Percentiles rank a stretch among this genome's conserved stretches.
phyloP scores from a whole-genome alignment of 805 yeast genomes.

The Wickerhamiella nectarea region DNA sequence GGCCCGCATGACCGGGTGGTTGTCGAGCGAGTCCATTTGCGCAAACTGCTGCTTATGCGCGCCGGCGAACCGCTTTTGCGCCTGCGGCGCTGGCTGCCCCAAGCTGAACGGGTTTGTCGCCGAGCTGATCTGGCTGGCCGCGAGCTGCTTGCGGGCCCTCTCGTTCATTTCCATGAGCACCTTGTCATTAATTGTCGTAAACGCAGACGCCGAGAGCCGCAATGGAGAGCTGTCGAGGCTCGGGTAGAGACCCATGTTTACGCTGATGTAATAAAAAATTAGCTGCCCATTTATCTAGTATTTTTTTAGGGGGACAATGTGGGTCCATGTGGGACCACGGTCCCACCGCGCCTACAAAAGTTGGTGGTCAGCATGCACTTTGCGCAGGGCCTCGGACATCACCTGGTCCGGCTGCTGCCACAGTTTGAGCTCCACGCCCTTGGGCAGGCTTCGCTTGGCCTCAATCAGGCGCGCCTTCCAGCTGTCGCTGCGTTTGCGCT shows the following conservation, averaged over 20 bases:
- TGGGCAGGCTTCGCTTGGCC: conserved; percentile 32
- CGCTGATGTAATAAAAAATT: background rate
- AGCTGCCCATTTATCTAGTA: background rate
- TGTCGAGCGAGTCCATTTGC: conserved; percentile 18
- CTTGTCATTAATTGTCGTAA: conserved; percentile 25
- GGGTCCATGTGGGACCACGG: background rate
- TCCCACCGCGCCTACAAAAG: background rate
- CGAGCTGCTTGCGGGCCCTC: conserved; percentile 19
- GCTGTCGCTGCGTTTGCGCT: conserved; percentile 32
- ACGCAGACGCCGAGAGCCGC: conserved; percentile 15
- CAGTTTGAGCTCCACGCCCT: conserved; percentile 28
- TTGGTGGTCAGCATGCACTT: conserved; percentile 10
- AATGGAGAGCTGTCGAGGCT: background rate
- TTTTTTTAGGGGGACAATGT: background rate
- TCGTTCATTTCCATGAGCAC: conserved; percentile 26
- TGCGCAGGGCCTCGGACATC: conserved; percentile 23
- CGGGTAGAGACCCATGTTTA: conserved; percentile 8
- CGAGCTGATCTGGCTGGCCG: background rate
- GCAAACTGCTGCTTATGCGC: conserved; percentile 21
- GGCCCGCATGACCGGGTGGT: background rate
- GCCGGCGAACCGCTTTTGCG: background rate
- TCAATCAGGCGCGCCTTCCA: conserved; percentile 44
- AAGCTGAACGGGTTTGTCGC: conserved; percentile 1
- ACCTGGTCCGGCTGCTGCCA: conserved; percentile 35
- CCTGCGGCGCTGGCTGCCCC: background rate